These are phyloP conservation scores for Coccinonectria pachysandricola DNA, from an alignment of 2,329 filamentous ascomycete species.

Conservation along the genomic window DNA sequence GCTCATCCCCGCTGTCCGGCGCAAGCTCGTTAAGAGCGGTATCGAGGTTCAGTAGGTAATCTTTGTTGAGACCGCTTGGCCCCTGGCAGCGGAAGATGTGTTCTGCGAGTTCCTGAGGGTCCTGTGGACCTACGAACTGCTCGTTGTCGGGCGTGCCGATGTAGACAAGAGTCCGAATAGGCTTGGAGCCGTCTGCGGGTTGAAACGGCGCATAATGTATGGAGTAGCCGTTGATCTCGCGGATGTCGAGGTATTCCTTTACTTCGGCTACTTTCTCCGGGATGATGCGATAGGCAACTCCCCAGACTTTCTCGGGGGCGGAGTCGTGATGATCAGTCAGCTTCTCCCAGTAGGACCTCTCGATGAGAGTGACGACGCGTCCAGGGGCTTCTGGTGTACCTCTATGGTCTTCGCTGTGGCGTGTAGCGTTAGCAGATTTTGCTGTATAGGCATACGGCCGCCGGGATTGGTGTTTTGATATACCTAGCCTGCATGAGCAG, in stretches of 20 bases:
- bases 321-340: conserved; percentile 57
- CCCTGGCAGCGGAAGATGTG: conserved; percentile 71
- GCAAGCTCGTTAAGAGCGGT: conserved; percentile 62
- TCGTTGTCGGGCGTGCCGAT: conserved; percentile 90
- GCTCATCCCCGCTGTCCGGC: conserved; percentile 67
- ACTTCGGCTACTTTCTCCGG: conserved; percentile 66
- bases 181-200: conserved; percentile 26
- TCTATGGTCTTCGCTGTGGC: conserved; percentile 75
- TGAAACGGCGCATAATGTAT: conserved; percentile 86
- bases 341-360: conserved; percentile 70
- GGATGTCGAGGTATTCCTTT: conserved; percentile 82
- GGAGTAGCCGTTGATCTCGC: conserved; percentile 94
- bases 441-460: no score
- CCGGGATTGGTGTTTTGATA: no score
- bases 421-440: no score
- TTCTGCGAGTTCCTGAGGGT: conserved; percentile 64
- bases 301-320: conserved; percentile 67
- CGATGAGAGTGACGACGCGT: conserved; percentile 86
- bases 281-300: conserved; percentile 80
- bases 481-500: conserved; percentile 27
- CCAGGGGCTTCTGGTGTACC: conserved; percentile 82
- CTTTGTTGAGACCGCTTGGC: conserved; percentile 79
- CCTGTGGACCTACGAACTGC: conserved; percentile 80
- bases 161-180: conserved; percentile 63
- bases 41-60: conserved; percentile 80